Base-by-base conservation (phyloP, 495 filamentous ascomycete species). In the Hypoxylon fuscum region DNA sequence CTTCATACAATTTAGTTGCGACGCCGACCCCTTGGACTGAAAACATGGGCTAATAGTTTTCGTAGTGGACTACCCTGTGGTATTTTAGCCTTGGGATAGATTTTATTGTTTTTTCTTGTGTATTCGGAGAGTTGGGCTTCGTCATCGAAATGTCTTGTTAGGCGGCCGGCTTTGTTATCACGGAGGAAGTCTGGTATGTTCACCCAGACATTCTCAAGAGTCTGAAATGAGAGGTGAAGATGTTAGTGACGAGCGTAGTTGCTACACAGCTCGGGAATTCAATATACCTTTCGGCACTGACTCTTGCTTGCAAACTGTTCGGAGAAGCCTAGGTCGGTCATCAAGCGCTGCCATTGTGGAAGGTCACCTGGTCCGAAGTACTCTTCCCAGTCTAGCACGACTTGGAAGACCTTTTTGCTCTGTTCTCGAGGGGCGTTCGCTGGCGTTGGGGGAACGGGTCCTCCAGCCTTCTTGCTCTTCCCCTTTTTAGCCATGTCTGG, bases 151-250 rank as follows among this genome's bases (percentile, higher is more conserved):
- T 32, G 56, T 21, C 32, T 46, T 6, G 73, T 64, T 0, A 3
- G 14, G 2, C 8, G 20, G 1, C 61, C 64, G 1, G 37, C 27
- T 3, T 59, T 27, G 20, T 76, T 42, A 5, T 64, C 70, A 0
- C 69, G 59, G 22, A 78, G 44, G 27, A 80, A 70, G 64, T 79
- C 75, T 7, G 49, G 29, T 43, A 79, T 77, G 48, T 78, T 78
- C 35, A 79, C 61, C 56, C 71, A 68, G 4, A 77, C 62, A 3
- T n/a, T 34, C 10, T 41, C 42, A 0, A 76, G 63, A 5, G 65
- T 66, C 75, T 77, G 22, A 7, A 34, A n/a, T n/a, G n/a, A 1
- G 10, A 3, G 4, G 15, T 2, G 5, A n/a, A 22, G 20, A 23
- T n/a, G 18, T 59, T 23, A 62, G 18, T 11, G 34, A 32, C 25